A percentile compares a stretch with the other conserved stretches of the same genome.
These are phyloP conservation scores for Collybia sordida DNA, from an alignment of 768 basidiomycete species.

Conservation along the genomic window DNA sequence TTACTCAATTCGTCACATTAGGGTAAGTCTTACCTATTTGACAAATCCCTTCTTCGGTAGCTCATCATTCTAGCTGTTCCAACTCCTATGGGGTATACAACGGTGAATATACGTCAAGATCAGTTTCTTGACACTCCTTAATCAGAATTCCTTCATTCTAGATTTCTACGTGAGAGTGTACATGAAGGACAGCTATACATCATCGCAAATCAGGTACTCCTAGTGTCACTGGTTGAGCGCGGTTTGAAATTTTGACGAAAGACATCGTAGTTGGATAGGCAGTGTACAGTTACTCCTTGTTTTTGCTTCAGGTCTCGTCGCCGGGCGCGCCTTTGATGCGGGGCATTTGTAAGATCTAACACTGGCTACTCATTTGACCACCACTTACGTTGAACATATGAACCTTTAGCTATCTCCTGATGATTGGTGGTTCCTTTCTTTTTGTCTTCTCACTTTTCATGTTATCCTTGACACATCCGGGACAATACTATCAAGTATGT, in stretches of 20 bases:
- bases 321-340: slow-evolving; percentile 23
- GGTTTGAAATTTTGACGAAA: background rate
- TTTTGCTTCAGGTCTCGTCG: slow-evolving; percentile 22
- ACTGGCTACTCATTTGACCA: background rate
- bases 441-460: slow-evolving; percentile 29
- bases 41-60: background rate
- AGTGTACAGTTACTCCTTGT: slow-evolving; percentile 24
- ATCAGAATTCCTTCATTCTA: background rate
- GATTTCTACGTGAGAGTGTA: slow-evolving; percentile 27
- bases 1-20: slow-evolving; percentile 23
- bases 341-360: slow-evolving; percentile 23
- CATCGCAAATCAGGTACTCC: slow-evolving; percentile 23
- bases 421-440: slow-evolving; percentile 27
- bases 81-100: slow-evolving; percentile 24
- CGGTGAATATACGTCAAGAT: background rate
- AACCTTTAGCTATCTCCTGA: slow-evolving; percentile 21
- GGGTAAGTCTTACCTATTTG: slow-evolving; percentile 13
- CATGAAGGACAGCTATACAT: slow-evolving; percentile 16
- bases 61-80: slow-evolving; percentile 13
- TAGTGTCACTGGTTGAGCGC: too few species aligned
- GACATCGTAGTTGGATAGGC: slow-evolving; percentile 25
- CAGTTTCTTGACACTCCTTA: too few species aligned
- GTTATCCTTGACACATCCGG: slow-evolving; percentile 26
- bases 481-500: slow-evolving; percentile 28
- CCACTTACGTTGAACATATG: too few species aligned